Base-by-base conservation (phyloP, 2,329 filamentous ascomycete genomes). In the Penicillium nordicum region DNA sequence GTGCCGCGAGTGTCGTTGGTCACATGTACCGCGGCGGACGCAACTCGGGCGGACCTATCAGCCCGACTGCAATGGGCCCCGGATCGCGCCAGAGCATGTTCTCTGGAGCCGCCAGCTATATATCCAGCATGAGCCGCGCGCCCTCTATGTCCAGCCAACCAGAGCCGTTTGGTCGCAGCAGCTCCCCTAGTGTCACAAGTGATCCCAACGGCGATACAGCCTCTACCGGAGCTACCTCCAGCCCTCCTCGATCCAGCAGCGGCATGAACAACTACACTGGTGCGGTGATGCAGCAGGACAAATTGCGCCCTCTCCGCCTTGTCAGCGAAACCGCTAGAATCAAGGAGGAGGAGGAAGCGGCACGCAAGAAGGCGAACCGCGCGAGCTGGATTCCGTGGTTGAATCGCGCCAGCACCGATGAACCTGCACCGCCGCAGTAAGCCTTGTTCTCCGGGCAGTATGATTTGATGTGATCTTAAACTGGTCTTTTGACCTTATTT, bases 1-100 rank as follows among this genome's bases (percentile, higher is more conserved):
- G 75, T 50, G 86, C 86, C 18, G 88, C 89, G 8, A 85, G 82
- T 57, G 84, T 96, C 30, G 88, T 96, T 47, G 90, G 90, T 66
- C 92, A 92, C 73, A 96, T 96, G 89, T 95, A 95, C 77, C 88
- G 87, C 68, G 88, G 88, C 68, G 88, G 88, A 14, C 83, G 74
- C 21, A 73, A 74, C 46, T 76, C 76, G 7, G 72, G 74, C 14
- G 83, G 88, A 23, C 80, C 70, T 49, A 77, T 77, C 79, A 85
- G 72, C 76, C 85, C 65, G 76, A 87, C 73, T 18, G 56, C 71
- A 5, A 70, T 76, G 61, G 72, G 72, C 8, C 72, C 72, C 36
- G 72, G 71, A n/a, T 74, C 72, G 4, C 72, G 73, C 8, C 73
- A 76, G 53, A 75, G 71, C 50, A 67, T 74, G 55, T 75, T 76